Conservation (phyloP, 495 filamentous ascomycete species). For the Daldinia concentrica region DNA sequence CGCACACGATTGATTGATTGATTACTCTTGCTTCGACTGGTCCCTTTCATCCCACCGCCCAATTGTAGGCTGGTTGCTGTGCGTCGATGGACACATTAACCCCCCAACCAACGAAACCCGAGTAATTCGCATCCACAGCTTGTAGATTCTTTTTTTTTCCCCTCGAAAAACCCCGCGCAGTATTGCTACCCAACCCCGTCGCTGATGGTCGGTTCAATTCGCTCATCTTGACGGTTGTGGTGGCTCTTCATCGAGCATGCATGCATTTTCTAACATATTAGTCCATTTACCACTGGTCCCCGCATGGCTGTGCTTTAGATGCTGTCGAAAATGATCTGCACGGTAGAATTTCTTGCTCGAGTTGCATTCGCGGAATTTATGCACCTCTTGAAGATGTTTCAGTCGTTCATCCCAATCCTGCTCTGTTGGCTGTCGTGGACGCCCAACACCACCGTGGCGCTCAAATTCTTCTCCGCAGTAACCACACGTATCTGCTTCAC, state of each 20-base stretch:
- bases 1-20: slow-evolving; percentile 19
- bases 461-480: slow-evolving; percentile 96
- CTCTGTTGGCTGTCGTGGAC: slow-evolving; percentile 53
- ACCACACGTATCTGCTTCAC: slow-evolving; percentile 82
- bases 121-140: slow-evolving; percentile 31
- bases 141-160: slow-evolving; percentile 21
- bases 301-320: slow-evolving; percentile 97
- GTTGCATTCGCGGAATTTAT: slow-evolving; percentile 99
- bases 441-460: slow-evolving; percentile 60
- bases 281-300: slow-evolving; percentile 99
- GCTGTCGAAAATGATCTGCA: slow-evolving; percentile 97
- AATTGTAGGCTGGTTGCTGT: slow-evolving; percentile 31
- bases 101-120: slow-evolving; percentile 31
- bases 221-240: slow-evolving; percentile 48
- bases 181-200: slow-evolving; percentile 42
- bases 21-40: slow-evolving; percentile 22
- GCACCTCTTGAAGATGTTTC: slow-evolving; percentile 85
- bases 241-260: slow-evolving; percentile 88
- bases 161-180: slow-evolving; percentile 38
- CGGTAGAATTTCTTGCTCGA: slow-evolving; percentile 98
- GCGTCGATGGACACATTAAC: slow-evolving; percentile 29
- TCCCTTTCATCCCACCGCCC: slow-evolving; percentile 27
- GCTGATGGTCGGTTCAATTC: slow-evolving; percentile 24
- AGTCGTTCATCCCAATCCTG: slow-evolving; percentile 85
- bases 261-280: slow-evolving; percentile 95